These are phyloP conservation scores for Stylosanthes scabra DNA, from an alignment of 331 rosid genomes.

Conservation along the genomic window DNA sequence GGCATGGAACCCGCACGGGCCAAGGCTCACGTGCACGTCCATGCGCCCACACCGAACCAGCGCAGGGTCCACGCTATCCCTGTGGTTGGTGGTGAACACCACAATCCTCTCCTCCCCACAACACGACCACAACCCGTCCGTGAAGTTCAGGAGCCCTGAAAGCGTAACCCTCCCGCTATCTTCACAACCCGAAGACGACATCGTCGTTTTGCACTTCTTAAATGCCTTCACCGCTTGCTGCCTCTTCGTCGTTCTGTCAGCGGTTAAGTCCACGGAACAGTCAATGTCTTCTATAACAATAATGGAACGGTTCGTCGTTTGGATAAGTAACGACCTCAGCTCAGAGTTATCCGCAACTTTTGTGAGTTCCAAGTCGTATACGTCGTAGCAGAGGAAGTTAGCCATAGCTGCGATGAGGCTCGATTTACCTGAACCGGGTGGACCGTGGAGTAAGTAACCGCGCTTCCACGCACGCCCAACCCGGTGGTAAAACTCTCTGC, in stretches of 20 bases:
- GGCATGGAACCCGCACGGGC: constrained; percentile 80
- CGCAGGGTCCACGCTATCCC: constrained; percentile 83
- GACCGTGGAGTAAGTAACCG: constrained; percentile 83
- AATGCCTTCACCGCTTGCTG: constrained; percentile 29
- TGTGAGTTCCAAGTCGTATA: constrained; percentile 82
- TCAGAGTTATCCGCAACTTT: constrained; percentile 88
- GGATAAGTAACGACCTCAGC: constrained; percentile 73
- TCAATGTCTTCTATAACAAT: constrained; percentile 90
- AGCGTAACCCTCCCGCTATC: constrained; percentile 78
- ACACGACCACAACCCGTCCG: constrained; percentile 88
- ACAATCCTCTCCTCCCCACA: constrained; percentile 89
- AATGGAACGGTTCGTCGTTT: constrained; percentile 85
- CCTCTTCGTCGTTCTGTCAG: constrained; percentile 57
- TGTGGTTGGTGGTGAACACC: constrained; percentile 77
- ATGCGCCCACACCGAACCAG: constrained; percentile 82
- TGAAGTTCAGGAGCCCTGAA: constrained; percentile 87
- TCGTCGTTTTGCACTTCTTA: constrained; percentile 35
- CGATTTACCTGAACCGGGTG: constrained; percentile 92
- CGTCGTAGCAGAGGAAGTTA: constrained; percentile 85
- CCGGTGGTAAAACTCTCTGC: constrained; percentile 72
- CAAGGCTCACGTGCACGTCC: constrained; percentile 87
- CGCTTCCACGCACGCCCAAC: constrained; percentile 96
- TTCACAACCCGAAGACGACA: constrained; percentile 40
- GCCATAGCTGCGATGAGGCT: constrained; percentile 92
- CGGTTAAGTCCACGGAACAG: constrained; percentile 82